Evolutionary conservation across 2,329 filamentous ascomycete genomes (phyloP).

Genomic region (Diplocarpon rosae): DNA sequence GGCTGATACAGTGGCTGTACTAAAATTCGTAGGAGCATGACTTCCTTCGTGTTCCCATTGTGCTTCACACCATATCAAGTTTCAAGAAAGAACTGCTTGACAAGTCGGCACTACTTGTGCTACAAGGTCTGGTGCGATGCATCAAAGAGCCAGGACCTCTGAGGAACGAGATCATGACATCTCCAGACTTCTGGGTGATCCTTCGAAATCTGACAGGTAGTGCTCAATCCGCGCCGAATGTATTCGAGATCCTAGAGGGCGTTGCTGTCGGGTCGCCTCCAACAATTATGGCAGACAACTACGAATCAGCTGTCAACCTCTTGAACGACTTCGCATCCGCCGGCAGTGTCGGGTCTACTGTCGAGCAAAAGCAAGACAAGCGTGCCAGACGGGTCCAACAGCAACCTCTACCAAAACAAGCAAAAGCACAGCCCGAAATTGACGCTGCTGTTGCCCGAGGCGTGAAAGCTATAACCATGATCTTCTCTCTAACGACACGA

Average conservation of each 20-base stretch:
- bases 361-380: slow-evolving; percentile 58
- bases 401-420: slow-evolving; percentile 33
- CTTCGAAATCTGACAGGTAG: slow-evolving; percentile 63
- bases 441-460: slow-evolving; percentile 67
- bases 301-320: slow-evolving; percentile 73
- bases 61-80: slow-evolving; percentile 83
- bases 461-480: slow-evolving; percentile 67
- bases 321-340: slow-evolving; percentile 84
- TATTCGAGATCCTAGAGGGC: slow-evolving; percentile 79
- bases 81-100: slow-evolving; percentile 69
- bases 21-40: slow-evolving; percentile 57
- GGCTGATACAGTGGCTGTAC: slow-evolving; percentile 17
- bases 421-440: slow-evolving; percentile 40
- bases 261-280: slow-evolving; percentile 61
- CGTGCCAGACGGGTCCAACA: slow-evolving; percentile 31
- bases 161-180: slow-evolving; percentile 87
- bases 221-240: slow-evolving; percentile 59
- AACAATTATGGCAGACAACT: slow-evolving; percentile 89
- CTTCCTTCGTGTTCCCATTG: slow-evolving; percentile 82
- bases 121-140: slow-evolving; percentile 71
- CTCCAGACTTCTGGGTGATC: slow-evolving; percentile 94
- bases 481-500: slow-evolving; percentile 70
- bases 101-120: slow-evolving; percentile 62
- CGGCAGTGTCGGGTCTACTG: slow-evolving; percentile 58
- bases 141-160: slow-evolving; percentile 68